Base-by-base conservation (phyloP, 164 flowering plant species). In the Pachysandra terminalis region DNA sequence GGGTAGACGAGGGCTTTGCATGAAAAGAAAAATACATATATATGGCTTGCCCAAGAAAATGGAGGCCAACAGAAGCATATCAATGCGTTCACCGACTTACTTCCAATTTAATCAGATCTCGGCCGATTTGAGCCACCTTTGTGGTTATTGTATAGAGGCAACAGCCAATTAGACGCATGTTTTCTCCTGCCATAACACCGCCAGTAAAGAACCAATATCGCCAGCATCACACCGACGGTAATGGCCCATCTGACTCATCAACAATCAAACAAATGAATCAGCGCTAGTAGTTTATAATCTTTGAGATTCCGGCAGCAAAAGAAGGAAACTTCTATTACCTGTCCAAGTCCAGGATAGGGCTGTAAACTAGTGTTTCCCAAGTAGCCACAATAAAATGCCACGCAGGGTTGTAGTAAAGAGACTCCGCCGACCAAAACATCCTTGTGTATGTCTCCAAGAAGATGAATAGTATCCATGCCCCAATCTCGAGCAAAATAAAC, bases 401-500 rank as follows among this genome's bases (percentile, higher is more conserved):
- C 37, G 80, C 84, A 0, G 97, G 93, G 79, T 93, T 90, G 84
- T 92, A 96, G 74, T 96, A 93, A 56, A 96, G 95, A 52, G 99
- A 78, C 71, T 96, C 99, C 0, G 99, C 89, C 19, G 99, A 83
- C 98, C 97, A 96, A 69, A 96, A 96, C 95, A 96, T 84, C 75
- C 99, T 83, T 53, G 99, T 96, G 75, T 91, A 96, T 23, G 92
- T 88, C 79, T 96, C 98, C 65, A 96, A 79, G 89, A 96, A 96
- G 63, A 96, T 85, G 66, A 93, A 93, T 37, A 96, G 76, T 68
- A 90, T 66, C 99, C 99, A 96, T 1, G 97, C 99, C 22, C 86
- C 98, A 35, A 89, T 79, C 79, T 96, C 99, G 28, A 96, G 56
- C 81, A 96, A 79, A 64, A 96, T 73, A 55, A 91, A 86, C 80